Conservation (phyloP, 306 rosid species). For the Crotalaria pallida region DNA sequence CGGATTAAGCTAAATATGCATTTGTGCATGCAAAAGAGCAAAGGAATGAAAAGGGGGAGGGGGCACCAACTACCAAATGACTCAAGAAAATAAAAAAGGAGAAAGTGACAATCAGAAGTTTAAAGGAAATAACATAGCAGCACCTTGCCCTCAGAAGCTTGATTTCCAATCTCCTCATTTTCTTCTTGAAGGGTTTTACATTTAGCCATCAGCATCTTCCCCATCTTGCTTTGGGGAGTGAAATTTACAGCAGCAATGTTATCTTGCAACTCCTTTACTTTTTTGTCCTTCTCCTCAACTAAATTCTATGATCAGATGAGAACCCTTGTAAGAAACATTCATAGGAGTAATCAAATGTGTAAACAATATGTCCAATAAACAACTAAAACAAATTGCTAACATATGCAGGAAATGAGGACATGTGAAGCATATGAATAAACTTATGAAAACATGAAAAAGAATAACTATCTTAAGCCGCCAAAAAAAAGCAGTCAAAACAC, state of each 20-base stretch:
- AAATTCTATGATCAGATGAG: conserved; percentile 46
- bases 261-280: conserved; percentile 82
- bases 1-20: not conserved
- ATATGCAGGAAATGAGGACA: not conserved
- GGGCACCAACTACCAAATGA: conserved; percentile 7
- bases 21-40: too few species aligned
- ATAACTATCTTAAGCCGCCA: not conserved
- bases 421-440: not conserved
- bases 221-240: conserved; percentile 95
- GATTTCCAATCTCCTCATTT: conserved; percentile 95
- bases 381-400: not conserved
- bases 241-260: conserved; percentile 76
- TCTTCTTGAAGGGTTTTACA: conserved; percentile 94
- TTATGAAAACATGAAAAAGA: not conserved
- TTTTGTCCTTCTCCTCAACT: conserved; percentile 89
- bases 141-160: conserved; percentile 98
- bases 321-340: conserved; percentile 23
- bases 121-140: not conserved
- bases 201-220: conserved; percentile 92
- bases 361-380: not conserved
- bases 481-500: not conserved
- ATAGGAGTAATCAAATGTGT: not conserved
- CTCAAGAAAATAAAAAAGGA: not conserved
- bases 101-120: not conserved
- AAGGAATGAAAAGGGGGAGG: not conserved